These are phyloP conservation scores for Xylariaceae sp. DNA, from an alignment of 2,329 filamentous ascomycete genomes.

Conservation along the genomic window DNA sequence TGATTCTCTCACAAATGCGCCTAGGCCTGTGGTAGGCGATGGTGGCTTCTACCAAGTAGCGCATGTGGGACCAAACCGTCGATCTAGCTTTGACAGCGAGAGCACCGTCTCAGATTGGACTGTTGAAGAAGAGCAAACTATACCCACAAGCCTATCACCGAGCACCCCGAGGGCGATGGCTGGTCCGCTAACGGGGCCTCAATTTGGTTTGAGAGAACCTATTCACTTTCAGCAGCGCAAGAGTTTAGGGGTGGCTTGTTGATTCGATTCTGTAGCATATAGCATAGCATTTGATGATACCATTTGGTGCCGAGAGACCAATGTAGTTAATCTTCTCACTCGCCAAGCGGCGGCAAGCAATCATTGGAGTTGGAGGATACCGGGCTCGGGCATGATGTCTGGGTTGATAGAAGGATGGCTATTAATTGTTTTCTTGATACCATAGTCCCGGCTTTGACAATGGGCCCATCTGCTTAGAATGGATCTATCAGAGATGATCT, in stretches of 20 bases:
- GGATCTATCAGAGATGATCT: conserved; percentile 11
- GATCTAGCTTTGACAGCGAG: conserved; percentile 54
- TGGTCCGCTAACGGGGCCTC: conserved; percentile 39
- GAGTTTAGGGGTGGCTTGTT: conserved; percentile 58
- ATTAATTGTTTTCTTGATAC: conserved; percentile 25
- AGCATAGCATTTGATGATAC: conserved; percentile 34
- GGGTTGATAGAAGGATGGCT: conserved; percentile 18
- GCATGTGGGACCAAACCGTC: conserved; percentile 42
- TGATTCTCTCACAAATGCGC: conserved; percentile 62
- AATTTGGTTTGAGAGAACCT: conserved; percentile 37
- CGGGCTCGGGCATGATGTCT: conserved; percentile 24
- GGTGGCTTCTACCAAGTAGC: conserved; percentile 68
- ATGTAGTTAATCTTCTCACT: conserved; percentile 30
- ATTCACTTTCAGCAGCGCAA: conserved; percentile 43
- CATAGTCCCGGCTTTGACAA: conserved; percentile 22
- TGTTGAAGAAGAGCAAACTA: conserved; percentile 50
- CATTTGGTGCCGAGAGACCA: conserved; percentile 31
- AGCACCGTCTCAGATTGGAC: conserved; percentile 60
- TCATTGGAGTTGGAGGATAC: conserved; percentile 22
- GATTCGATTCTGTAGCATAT: conserved; percentile 33
- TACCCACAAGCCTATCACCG: conserved; percentile 58
- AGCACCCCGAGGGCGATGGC: conserved; percentile 51
- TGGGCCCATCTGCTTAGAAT: conserved; percentile 16
- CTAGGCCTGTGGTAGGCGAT: conserved; percentile 56
- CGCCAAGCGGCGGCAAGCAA: conserved; percentile 16